Base-by-base conservation (phyloP, 1,284 basidiomycete genomes). In the Gastroboletus turbinatus region DNA sequence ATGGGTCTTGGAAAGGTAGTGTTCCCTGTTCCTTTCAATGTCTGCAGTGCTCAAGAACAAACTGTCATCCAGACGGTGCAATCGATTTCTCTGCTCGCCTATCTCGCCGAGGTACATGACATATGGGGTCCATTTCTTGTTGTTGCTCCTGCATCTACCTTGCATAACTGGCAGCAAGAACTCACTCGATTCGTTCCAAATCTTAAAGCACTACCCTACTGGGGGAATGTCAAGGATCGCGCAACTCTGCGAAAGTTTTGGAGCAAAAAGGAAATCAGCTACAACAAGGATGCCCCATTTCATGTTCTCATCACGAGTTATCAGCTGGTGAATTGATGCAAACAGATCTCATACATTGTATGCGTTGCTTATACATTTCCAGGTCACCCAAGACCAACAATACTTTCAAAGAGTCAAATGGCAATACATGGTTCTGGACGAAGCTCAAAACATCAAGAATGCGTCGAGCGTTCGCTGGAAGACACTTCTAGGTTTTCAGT, bases 121-220 rank as follows among this genome's bases (percentile, higher is more conserved):
- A 97, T 99, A 59, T 99, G 97, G 97, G 97, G 97, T 0, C 97
- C 97, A 17, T 99, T 99, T 81, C 82, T 99, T n/a, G 96, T 99
- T 56, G 97, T 99, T 49, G 95, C 97, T 1, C 97, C 97, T 1
- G 92, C 96, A 1, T 98, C 96, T 6, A 99, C 97, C 0, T 78
- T 99, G 61, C 97, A 99, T 75, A 99, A 99, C 70, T 99, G 97
- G 97, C 96, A 99, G 73, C 97, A 99, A 70, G 97, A 99, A 74
- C 84, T 99, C 57, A 91, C 93, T 29, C 88, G 94, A 30, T 99
- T 99, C 71, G 94, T 98, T 5, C 97, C 97, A 25, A 81, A 82
- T 45, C 82, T 99, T 60, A 99, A 98, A 74, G 94, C 95, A 1
- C 73, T 99, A 38, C 97, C 97, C 1, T 99, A 99, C 73, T 99